These are phyloP conservation scores for Heliocybe sulcata DNA, from an alignment of 1,284 basidiomycete genomes.

Conservation along the genomic window DNA sequence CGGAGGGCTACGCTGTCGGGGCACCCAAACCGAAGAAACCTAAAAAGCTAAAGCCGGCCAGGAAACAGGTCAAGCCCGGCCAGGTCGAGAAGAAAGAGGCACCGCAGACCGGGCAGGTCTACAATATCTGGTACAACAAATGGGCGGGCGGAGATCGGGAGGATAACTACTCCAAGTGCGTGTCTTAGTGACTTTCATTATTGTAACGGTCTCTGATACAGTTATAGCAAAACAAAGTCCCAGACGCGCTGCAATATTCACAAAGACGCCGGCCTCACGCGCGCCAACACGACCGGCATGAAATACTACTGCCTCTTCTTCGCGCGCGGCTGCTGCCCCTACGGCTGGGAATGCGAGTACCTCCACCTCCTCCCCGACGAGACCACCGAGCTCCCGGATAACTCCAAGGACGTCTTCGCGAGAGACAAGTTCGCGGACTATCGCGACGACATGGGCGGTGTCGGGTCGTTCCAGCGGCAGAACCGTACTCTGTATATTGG, in stretches of 20 bases:
- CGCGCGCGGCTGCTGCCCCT: constrained; percentile 93
- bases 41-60: constrained; percentile 70
- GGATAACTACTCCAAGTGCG: constrained; percentile 87
- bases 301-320: constrained; percentile 96
- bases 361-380: constrained; percentile 83
- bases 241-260: constrained; percentile 88
- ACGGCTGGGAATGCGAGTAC: constrained; percentile 96
- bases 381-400: constrained; percentile 69
- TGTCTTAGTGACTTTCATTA: constrained; percentile 11
- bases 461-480: constrained; percentile 90
- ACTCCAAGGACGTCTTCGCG: constrained; percentile 94
- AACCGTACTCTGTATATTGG: constrained; percentile 96
- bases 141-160: constrained; percentile 96
- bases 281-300: constrained; percentile 86
- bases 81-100: constrained; percentile 86
- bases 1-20: not conserved
- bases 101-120: constrained; percentile 90
- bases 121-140: constrained; percentile 99
- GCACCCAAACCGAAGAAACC: constrained; percentile 28
- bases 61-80: constrained; percentile 86
- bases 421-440: constrained; percentile 97
- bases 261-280: constrained; percentile 86
- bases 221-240: constrained; percentile 84
- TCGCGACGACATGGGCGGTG: constrained; percentile 99
- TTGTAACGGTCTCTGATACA: constrained; percentile 8